Evolutionary conservation across 1,139 yeast species (phyloP), one percentile per base, ranked within the genome.

Genomic region (Starmera stellimalicola): DNA sequence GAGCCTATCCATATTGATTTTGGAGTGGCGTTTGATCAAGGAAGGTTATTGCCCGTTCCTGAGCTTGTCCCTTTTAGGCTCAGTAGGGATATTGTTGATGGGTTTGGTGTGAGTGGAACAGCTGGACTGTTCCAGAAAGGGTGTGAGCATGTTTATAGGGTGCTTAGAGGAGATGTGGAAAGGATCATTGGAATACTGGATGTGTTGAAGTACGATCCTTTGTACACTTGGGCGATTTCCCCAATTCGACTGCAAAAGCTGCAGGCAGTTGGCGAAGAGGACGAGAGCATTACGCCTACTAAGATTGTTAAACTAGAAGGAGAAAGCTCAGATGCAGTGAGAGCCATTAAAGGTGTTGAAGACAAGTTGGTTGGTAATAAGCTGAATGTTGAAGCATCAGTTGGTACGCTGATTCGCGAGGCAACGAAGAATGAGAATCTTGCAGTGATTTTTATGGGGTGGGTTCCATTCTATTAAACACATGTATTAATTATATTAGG

Each of bases 21-120:
- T 24, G 99, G 98, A 0, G 91, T 91, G 35, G 94, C 97, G 0
- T 93, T 93, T 60, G 98, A 93, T 51, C 88, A 81, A 50, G 98
- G 98, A 0, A 78, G 73, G 46, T 57, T 77, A 12, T 62, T 93
- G 30, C 81, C 93, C 0, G 71, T 88, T 14, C 98, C 99, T 0
- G 99, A 93, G 49, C 70, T 83, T 0, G 94, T 93, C 3, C 98
- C 99, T 1, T 93, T 93, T 53, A 61, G 99, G 43, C 61, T 93
- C 27, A 85, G 97, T 0, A 60, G 95, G 40, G 98, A 93, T 54
- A 63, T 91, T 16, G 83, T 88, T 4, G 96, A 88, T 59, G 99
- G 95, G 0, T 72, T 93, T 62, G 98, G 99, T 0, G 65, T 81
- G 2, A 72, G 81, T 11, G 95, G 94, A 0, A 75, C 74, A 0